Evolutionary conservation across 768 basidiomycete species (phyloP), one percentile per base, ranked within the genome.

Genomic region (Sporobolomyces phaffii): DNA sequence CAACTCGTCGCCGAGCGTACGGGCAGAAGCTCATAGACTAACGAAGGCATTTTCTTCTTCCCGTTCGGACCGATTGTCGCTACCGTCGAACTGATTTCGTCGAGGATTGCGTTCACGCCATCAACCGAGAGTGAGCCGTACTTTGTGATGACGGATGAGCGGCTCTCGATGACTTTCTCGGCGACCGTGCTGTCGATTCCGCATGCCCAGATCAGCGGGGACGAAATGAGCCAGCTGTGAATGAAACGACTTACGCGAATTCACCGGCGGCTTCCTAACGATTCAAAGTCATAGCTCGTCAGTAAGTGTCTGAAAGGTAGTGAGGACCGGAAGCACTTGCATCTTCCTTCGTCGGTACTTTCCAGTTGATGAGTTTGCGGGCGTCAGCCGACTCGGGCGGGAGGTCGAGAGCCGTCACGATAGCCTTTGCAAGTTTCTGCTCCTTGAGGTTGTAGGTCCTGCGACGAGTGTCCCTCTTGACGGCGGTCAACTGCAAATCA

Each of bases 401-500:
- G 4, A 99, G 81, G 1, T 89, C 90, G 40, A 98, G 88, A 3
- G 93, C 82, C 68, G 88, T 86, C 79, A 94, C 90, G 76, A 93
- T 96, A 14, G 85, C 85, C 77, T 92, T 97, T 7, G 92, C 93
- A 4, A 99, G 80, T 75, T 88, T 89, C 79, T 88, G 89, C 80
- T 99, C 96, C 77, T 99, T 99, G 71, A 96, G 78, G 18, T 91
- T 90, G 77, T 98, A 99, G 0, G 92, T 86, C 0, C 90, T 84
- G 59, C 96, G 85, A 68, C 97, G 91, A 38, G 87, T 83, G 76
- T 98, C 96, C 84, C 96, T 90, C 91, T 98, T n/a, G n/a, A n/a
- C n/a, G n/a, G 77, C 26, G 64, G 11, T 29, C 44, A 10, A 5
- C 48, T 38, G 18, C 33, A 17, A 4, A 31, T 8, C 15, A 28